A percentile compares a stretch with the other conserved stretches of the same genome.
Evolutionary conservation across 148 eudicot genomes (phyloP).

Genomic region (Polygonum maritimum): DNA sequence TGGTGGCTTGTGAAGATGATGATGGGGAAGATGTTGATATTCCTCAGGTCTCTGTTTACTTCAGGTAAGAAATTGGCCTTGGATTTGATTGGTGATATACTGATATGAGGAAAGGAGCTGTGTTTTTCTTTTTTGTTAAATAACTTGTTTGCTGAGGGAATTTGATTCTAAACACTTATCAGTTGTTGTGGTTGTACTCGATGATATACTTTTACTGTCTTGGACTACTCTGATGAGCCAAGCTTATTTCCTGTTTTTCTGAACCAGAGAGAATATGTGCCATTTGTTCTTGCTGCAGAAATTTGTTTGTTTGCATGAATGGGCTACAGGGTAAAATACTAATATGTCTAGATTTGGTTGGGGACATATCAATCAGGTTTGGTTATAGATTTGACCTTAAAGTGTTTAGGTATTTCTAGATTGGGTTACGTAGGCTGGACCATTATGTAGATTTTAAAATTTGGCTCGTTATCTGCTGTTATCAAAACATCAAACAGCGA

Average conservation of each 20-base stretch:
- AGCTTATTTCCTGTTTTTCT: not conserved
- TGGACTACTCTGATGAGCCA: not conserved
- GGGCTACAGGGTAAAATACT: too few relatives aligned
- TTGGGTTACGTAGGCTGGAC: too few relatives aligned
- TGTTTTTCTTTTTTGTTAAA: not conserved
- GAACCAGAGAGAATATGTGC: not conserved
- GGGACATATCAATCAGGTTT: not conserved
- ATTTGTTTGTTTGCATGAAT: too few relatives aligned
- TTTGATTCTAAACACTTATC: constrained; percentile 1
- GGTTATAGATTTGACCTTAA: too few relatives aligned
- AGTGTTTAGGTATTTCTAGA: too few relatives aligned
- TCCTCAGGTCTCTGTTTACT: constrained; percentile 24
- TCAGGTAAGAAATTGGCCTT: constrained; percentile 3
- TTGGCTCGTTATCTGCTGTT: too few relatives aligned
- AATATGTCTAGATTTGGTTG: too few relatives aligned
- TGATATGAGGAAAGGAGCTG: not conserved
- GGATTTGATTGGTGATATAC: not conserved
- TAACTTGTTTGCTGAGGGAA: constrained; percentile 2
- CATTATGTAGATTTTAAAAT: too few relatives aligned
- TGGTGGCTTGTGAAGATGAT: constrained; percentile 27
- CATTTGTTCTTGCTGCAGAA: not conserved
- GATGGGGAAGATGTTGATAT: constrained; percentile 25
- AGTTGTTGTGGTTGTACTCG: not conserved
- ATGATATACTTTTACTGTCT: not conserved
- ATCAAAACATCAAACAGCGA: too few relatives aligned